Evolutionary conservation across 306 rosid species (phyloP), one percentile per base, ranked within the genome.

Genomic region (Cercis canadensis): DNA sequence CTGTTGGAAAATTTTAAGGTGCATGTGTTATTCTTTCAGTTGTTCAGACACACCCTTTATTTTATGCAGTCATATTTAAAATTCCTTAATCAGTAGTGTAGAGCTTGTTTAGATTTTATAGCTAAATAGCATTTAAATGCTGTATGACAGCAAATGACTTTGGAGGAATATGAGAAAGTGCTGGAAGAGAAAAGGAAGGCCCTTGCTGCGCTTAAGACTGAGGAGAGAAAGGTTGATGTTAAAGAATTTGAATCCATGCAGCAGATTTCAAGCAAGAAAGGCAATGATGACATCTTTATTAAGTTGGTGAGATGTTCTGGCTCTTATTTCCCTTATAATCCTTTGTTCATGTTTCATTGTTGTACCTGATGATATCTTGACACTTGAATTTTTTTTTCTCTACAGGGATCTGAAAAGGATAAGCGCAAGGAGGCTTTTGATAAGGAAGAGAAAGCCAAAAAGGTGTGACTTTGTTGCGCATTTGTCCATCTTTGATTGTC

Each of bases 111-210:
- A n/a, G 1, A 15, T 32, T n/a, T 31, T 4, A 5, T 34, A 45
- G 73, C 66, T 70, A 4, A 83, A 11, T 50, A 39, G 19, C 18
- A 13, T 56, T 56, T 77, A 6, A 57, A 32, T 67, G 44, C 21
- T 57, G 40, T 58, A 31, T 78, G 62, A 50, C 37, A 94, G 99
- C 97, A 94, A 70, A 94, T 94, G 99, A 94, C 99, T 6, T 73
- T 94, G 79, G 99, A 89, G 80, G 99, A 94, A 81, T 94, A 91
- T 75, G 87, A 94, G 79, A 94, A 94, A 68, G 80, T 94, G 66
- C 75, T 83, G 71, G 96, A 89, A 72, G 99, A 87, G 78, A 94
- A 83, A 81, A 82, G 99, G 84, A 90, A 86, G 81, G 92, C 97
- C 43, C 63, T 91, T 53, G 85, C 74, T 65, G 82, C 86, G n/a